Base-by-base conservation (phyloP, 1,284 basidiomycete genomes). In the Gastroboletus turbinatus region DNA sequence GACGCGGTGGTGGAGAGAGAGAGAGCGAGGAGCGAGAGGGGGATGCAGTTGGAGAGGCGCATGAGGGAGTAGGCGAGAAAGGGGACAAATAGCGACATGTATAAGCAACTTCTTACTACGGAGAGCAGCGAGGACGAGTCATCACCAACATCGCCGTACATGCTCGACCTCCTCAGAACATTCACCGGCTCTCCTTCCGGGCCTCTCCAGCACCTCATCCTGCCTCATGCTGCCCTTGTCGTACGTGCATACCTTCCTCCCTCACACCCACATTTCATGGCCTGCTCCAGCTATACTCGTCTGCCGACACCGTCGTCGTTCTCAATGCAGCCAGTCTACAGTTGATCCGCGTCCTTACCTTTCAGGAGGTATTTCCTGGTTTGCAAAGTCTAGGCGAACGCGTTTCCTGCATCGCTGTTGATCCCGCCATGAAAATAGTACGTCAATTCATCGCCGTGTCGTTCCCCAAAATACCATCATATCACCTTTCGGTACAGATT, bases 351-450 rank as follows among this genome's bases (percentile, higher is more conserved):
- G 81, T 87, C 43, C 80, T 93, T 30, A 82, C 84, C 27, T 89
- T 92, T 65, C 85, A 82, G 75, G 87, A 92, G 66, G 86, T 84
- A 5, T 92, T 90, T 68, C 89, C 90, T 9, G 78, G 81, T 16
- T 65, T 78, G 27, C 71, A 72, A 16, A 77, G 80, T 57, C 64
- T 72, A 7, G 72, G 71, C 27, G 75, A 79, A 53, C 69, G 68
- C 36, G 79, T 91, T n/a, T 78, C 80, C 43, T 83, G 80, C 62
- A 71, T 91, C 23, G 78, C 85, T 4, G 82, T 90, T 21, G 90
- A 92, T 68, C 78, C 82, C 29, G 81, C 82, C 46, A 87, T 90
- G 83, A 90, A 87, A 74, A 79, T 90, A 58, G 90, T 92, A 69
- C 70, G 86, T 78, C 46, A 39, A 52, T 55, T 40, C 35, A 55